phyloP scores from a whole-genome alignment of 2,329 filamentous ascomycete genomes.

The Dothistroma septosporum region DNA sequence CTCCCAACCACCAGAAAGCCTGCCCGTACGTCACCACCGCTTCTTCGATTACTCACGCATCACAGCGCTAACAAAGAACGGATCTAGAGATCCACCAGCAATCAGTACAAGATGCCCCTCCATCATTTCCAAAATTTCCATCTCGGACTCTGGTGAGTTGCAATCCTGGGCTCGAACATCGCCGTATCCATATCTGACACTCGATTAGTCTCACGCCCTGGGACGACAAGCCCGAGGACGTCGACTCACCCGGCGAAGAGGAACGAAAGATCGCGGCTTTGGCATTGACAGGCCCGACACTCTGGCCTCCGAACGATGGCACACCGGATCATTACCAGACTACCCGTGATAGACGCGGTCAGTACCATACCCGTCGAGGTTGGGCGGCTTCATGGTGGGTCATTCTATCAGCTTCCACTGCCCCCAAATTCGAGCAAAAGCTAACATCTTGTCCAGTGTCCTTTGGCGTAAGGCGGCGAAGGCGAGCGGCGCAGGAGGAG shows the following conservation, averaged over 20 bases:
- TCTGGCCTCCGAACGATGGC: conserved; percentile 21
- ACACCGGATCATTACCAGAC: conserved; percentile 15
- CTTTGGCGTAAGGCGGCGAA: neutral
- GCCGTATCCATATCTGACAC: no score
- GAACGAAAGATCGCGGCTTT: neutral
- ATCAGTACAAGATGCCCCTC: neutral
- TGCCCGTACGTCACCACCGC: no score
- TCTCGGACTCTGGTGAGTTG: no score
- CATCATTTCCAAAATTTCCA: neutral
- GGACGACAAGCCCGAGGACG: neutral
- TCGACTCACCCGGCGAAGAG: neutral
- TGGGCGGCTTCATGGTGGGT: neutral
- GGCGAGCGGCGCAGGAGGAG: neutral
- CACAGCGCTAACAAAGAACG: neutral
- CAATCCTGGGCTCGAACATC: no score
- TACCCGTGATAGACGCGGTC: neutral
- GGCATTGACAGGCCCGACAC: conserved; percentile 19
- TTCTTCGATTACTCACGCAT: no score
- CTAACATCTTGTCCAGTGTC: neutral
- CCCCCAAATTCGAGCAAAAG: neutral
- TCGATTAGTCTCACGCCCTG: neutral
- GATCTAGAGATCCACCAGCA: neutral
- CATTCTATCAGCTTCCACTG: neutral
- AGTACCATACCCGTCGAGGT: conserved; percentile 10
- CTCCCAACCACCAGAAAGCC: no score